Base-by-base conservation (phyloP, 179 eudicot genomes). In the Beta macrorhiza region DNA sequence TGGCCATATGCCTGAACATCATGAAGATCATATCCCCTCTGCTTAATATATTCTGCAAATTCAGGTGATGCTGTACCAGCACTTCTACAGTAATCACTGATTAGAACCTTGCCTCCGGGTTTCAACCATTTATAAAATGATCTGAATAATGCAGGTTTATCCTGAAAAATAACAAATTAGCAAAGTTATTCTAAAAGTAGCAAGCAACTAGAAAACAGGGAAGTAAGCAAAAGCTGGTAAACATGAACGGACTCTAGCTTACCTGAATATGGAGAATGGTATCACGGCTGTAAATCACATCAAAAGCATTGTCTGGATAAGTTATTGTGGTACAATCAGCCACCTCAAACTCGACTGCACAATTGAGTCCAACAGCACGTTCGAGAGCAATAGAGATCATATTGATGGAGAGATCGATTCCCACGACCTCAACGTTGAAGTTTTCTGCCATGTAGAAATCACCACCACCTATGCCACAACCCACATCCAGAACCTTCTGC, bases 381-480 rank as follows among this genome's bases (percentile, higher is more conserved):
- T 95, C 98, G 69, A 93, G 88, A 19, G 99, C 98, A 82, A 95
- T 87, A 42, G 97, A 92, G 62, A 95, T 86, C 99, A 95, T 95
- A 55, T 95, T 93, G 72, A 91, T 80, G 51, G 99, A 95, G 52
- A 95, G 94, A 81, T 95, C 99, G 81, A 92, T 92, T 83, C 96
- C 99, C 8, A 92, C 83, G 29, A 95, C 99, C 82, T 95, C 96
- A 74, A 88, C 98, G 53, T 91, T 91, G 75, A 85, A 94, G 44
- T 87, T 86, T 84, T 94, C 96, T 20, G 96, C 98, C 99, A 96
- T 96, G 90, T 96, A 94, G 78, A 96, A 96, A 79, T 94, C 91
- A 52, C 94, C 99, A 80, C 99, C 99, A 32, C 97, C 99, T 65
- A 96, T 92, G 77, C 99, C 99, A 85, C 99, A 96, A 25, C 99